Base-by-base conservation (phyloP, 2,329 filamentous ascomycete genomes). In the Exophiala bonariae region DNA sequence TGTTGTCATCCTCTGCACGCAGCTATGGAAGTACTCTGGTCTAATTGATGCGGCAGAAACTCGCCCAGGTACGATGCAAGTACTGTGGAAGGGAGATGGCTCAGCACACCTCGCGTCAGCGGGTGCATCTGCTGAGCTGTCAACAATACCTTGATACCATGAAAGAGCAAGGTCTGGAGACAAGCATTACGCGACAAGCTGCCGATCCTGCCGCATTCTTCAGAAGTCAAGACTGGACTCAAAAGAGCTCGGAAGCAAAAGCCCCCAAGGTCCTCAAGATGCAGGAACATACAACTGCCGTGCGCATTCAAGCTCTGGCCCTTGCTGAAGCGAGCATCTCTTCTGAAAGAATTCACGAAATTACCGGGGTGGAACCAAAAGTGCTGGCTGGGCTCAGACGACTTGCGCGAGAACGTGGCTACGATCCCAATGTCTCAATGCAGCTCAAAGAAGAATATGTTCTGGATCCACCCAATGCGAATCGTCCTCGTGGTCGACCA, bases 371-470 rank as follows among this genome's bases (percentile, higher is more conserved):
- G 42, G 58, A 60, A 30, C 56, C 56, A 2, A 59, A 59, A 38
- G 51, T 56, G n/a, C 42, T 60, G 26, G 52, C 49, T 35, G 56
- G 55, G 16, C 43, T 60, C 3, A 49, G 58, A 20, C 44, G 49
- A 42, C 50, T 60, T 26, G 58, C 58, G 19, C 50, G 58, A 16
- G 58, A 60, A 30, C 52, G 58, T 31, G 58, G 58, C 34, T 60
- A 60, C 32, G 56, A 60, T 30, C 58, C 58, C 7, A 44, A 32
- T 35, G 47, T 56, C 23, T 59, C 56, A 10, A 59, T 59, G 56
- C 54, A 57, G 34, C 50, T 60, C 20, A 60, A 59, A 42, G 58
- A 60, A 44, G 58, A 60, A 41, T 60, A 60, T 34, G 58, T 60
- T 14, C 34, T 56, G 10, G 56, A 59, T 39, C 57, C 57, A n/a